Evolutionary conservation across 2,329 filamentous ascomycete species (phyloP).

Genomic region (Trichoderma sp.): DNA sequence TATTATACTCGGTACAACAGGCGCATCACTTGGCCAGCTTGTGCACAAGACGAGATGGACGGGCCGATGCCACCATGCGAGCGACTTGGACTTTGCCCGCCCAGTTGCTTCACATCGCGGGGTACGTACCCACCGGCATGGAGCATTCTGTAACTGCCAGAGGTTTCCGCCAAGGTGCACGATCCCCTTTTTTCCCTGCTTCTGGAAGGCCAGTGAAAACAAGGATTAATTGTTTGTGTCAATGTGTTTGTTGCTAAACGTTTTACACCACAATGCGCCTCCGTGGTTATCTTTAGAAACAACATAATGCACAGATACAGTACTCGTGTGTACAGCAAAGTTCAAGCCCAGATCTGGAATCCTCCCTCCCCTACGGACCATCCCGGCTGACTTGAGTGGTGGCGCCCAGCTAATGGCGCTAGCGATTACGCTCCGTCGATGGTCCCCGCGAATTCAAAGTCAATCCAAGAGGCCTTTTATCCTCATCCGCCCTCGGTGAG

Average conservation of each 20-base stretch:
- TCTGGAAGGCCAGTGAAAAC: background rate
- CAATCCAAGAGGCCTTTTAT: background rate
- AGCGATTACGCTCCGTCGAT: constrained; percentile 15
- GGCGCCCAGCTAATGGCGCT: constrained; percentile 12
- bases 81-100: background rate
- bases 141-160: constrained; percentile 18
- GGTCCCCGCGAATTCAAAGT: constrained; percentile 13
- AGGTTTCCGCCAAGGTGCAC: background rate
- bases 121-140: constrained; percentile 15
- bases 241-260: background rate
- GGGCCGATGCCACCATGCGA: constrained; percentile 15
- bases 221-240: background rate
- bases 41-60: background rate
- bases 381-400: constrained; percentile 8
- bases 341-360: constrained; percentile 11
- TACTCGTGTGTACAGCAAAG: background rate
- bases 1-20: constrained; percentile 13
- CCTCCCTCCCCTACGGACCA: constrained; percentile 5
- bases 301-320: background rate
- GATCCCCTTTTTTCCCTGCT: background rate
- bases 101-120: constrained; percentile 15
- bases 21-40: constrained; percentile 1
- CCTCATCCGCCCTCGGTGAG: constrained; percentile 8
- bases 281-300: background rate
- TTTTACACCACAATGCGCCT: background rate